Evolutionary conservation across 768 basidiomycete genomes (phyloP), one percentile per base, ranked within the genome.

Genomic region (Lentinula guzmanii): DNA sequence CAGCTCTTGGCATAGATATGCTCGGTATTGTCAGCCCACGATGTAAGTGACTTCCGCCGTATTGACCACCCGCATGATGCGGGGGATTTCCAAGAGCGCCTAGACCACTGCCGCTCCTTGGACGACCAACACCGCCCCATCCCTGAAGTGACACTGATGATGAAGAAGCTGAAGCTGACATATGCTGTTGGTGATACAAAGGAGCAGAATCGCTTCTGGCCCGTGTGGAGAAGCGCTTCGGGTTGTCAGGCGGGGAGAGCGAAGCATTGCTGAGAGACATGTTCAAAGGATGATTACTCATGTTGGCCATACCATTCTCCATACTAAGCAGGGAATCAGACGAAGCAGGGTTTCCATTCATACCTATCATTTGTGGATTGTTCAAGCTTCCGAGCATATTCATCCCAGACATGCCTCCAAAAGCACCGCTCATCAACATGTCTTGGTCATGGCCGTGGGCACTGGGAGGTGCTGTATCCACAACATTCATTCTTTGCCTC

Each of bases 171-270:
- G 52, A 48, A 5, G 52, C 57, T n/a, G 62, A 62, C 2, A 63
- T 52, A 61, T 61, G 59, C 48, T 64, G 61, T 52, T 64, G 80
- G 67, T 86, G 85, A 46, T 86, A 86, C 37, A 89, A 71, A 42
- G 87, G 87, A 16, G 87, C 84, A 35, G 82, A 84, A 67, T 89
- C 87, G 66, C 86, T 87, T 67, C 87, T 72, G 35, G 86, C 86
- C n/a, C 87, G 77, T 56, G 79, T 76, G 52, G 76, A 68, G 16
- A 56, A 39, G 13, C 69, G 78, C 79, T 71, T 79, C 79, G 62
- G 74, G 52, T 60, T 58, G 28, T 61, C 52, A 24, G 58, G 33
- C 48, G 16, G 42, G 28, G 35, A 55, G 28, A 24, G 59, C 61
- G 31, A 64, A 56, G 18, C 66, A 52, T 70, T 72, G 11, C 62